These are phyloP conservation scores for Aspergillus felis DNA, from an alignment of 2,329 filamentous ascomycete species.

Conservation along the genomic window DNA sequence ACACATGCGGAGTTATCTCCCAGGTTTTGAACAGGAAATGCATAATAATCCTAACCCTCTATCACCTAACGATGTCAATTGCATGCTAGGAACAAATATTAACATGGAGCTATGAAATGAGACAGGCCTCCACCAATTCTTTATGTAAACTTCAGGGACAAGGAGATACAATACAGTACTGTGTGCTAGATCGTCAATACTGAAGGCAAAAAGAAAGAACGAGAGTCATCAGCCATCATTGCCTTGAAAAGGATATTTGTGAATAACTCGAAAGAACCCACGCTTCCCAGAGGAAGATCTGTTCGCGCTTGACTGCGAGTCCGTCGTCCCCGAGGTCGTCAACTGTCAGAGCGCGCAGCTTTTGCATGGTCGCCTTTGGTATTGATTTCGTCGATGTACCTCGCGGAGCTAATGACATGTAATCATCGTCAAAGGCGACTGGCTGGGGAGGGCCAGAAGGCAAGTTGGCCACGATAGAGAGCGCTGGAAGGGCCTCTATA, in stretches of 20 bases:
- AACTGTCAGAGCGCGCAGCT: slow-evolving; percentile 22
- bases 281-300: slow-evolving; percentile 35
- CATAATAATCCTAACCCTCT: background rate
- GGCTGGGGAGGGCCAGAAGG: slow-evolving; percentile 11
- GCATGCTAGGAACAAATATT: background rate
- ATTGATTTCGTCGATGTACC: slow-evolving; percentile 7
- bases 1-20: no score
- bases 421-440: slow-evolving; percentile 13
- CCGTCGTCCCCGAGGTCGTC: slow-evolving; percentile 39
- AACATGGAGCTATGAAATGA: background rate
- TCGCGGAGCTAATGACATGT: background rate
- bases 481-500: slow-evolving; percentile 12
- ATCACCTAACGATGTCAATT: background rate
- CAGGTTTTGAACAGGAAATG: background rate
- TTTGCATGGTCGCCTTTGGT: slow-evolving; percentile 17
- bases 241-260: background rate
- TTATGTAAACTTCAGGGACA: background rate
- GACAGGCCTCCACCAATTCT: background rate
- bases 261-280: slow-evolving; percentile 32
- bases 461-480: slow-evolving; percentile 18
- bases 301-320: slow-evolving; percentile 27
- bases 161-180: background rate
- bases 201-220: background rate
- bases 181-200: background rate
- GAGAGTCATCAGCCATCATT: background rate